Base-by-base conservation (phyloP, 192 early-diverging fungal genomes). In the Diversispora epigaea region DNA sequence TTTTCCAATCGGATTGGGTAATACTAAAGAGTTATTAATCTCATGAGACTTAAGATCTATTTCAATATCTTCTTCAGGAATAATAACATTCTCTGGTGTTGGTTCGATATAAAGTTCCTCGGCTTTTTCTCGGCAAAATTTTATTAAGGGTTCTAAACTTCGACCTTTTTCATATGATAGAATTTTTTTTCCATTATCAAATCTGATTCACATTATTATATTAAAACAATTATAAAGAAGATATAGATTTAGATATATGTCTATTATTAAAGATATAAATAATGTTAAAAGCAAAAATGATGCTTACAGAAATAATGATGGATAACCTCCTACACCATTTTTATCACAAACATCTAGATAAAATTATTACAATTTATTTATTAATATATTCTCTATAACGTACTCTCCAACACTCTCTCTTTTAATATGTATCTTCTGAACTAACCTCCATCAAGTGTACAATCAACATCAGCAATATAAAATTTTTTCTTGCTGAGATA, bases 381-480 rank as follows among this genome's bases (percentile, higher is more conserved):
- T 54, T 54, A 54, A 17, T 11, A 54, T 54, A 54, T 54, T 14
- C 12, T 54, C 12, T 4, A 54, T 17, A 17, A 54, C n/a, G n/a
- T 54, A 54, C 8, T 11, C 25, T 32, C 25, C 25, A 54, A 54
- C 12, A 17, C 0, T 14, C 14, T 8, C 7, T 49, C 7, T 3
- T 8, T 3, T 49, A 14, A 49, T 49, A 49, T 14, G 47, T 49
- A 49, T 49, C 6, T 8, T 8, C 11, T 49, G 47, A 49, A 6
- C 40, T 47, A 67, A 75, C 89, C 86, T 50, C 86, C 84, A 71
- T 91, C 80, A 6, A 86, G 72, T 2, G 86, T 79, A 73, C 91
- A 92, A 66, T 93, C 87, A 60, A 93, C 86, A 57, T 91, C 85
- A 40, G 82, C 91, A 77, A 94, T 83, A 65, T 83, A 73, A 72